A percentile compares a stretch with the other conserved stretches of the same genome.
Conservation (phyloP, 208 protist genomes). For the Zelonia costaricensis region DNA sequence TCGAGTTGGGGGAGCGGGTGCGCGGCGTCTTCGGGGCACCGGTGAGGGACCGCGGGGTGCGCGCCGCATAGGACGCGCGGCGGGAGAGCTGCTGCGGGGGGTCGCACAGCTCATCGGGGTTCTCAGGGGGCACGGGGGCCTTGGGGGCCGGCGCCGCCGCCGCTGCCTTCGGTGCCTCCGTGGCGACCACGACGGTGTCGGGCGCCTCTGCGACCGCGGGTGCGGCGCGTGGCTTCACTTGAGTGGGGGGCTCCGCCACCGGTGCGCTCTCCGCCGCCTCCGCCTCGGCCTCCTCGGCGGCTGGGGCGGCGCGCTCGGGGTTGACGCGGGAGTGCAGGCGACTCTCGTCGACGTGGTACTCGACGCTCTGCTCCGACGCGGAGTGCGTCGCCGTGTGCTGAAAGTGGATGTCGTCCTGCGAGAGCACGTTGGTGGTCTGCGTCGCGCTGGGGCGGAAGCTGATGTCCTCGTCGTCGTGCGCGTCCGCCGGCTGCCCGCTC, state of each 20-base stretch:
- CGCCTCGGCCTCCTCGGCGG: background rate
- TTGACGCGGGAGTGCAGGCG: background rate
- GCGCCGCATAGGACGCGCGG: slow-evolving; percentile 16
- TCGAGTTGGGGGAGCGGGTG: slow-evolving; percentile 24
- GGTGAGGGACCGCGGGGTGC: slow-evolving; percentile 9
- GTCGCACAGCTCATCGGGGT: background rate
- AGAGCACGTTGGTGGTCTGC: background rate
- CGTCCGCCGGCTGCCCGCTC: background rate
- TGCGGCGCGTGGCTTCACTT: no score
- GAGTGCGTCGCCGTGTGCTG: slow-evolving; percentile 2
- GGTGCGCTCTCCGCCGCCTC: no score
- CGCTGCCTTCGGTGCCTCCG: no score
- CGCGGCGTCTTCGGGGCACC: slow-evolving; percentile 16
- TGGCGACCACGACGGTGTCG: no score
- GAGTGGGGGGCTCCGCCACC: no score
- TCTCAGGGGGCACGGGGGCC: background rate
- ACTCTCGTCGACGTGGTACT: slow-evolving; percentile 20
- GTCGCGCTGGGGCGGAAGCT: background rate
- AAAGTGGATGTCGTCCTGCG: slow-evolving; percentile 29
- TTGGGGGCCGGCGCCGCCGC: background rate
- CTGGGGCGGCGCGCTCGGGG: background rate
- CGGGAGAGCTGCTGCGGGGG: slow-evolving; percentile 20
- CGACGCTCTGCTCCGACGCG: slow-evolving; percentile 18
- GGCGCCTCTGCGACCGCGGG: no score
- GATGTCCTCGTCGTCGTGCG: slow-evolving; percentile 1